These are phyloP conservation scores for sunflower (Helianthus annuus) DNA, from an alignment of 129 eudicot species.

Conservation along the genomic window HanXRQr2.0-SUNRISE NC_035434.2:135558621-135559120, in stretches of 20 bases:
- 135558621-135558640: conserved; percentile 7
- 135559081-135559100: neutral
- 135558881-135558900: conserved; percentile 24
- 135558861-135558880: conserved; percentile 31
- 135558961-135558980: neutral
- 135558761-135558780: conserved; percentile 82
- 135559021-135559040: neutral
- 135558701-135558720: conserved; percentile 46
- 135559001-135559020: neutral
- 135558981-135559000: neutral
- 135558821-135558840: conserved; percentile 79
- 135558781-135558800: conserved; percentile 79
- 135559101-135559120: neutral
- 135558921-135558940: neutral
- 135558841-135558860: conserved; percentile 30
- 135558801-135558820: conserved; percentile 67
- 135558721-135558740: conserved; percentile 66
- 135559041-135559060: neutral
- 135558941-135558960: neutral
- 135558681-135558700: conserved; percentile 17
- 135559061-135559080: neutral
- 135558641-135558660: neutral
- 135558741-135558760: conserved; percentile 93
- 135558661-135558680: neutral
- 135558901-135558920: conserved; percentile 19